Percentiles rank a stretch among this genome's conserved stretches.
Evolutionary conservation across 2,329 filamentous ascomycete species (phyloP).

Genomic region (Diaporthe ilicicola): DNA sequence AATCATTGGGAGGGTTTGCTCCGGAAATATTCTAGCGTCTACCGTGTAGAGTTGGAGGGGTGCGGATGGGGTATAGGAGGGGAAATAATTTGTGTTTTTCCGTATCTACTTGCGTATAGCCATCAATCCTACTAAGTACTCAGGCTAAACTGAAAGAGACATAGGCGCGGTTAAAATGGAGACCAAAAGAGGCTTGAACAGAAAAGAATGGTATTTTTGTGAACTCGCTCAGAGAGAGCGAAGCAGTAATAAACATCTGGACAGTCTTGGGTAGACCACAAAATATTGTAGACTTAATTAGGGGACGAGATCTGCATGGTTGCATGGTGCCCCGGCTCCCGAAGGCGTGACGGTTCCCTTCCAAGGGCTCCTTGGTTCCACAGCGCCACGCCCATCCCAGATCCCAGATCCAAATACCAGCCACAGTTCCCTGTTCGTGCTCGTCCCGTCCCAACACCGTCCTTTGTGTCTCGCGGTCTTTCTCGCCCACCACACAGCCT

Average conservation of each 20-base stretch:
- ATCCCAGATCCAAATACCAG: neutral
- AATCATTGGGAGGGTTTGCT: neutral
- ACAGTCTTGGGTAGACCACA: neutral
- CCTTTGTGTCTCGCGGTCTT: neutral
- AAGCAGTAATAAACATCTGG: neutral
- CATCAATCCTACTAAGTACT: no score
- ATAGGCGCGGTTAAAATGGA: no score
- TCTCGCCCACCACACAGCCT: neutral
- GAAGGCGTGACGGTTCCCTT: slow-evolving; percentile 1
- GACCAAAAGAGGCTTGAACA: neutral
- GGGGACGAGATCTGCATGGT: slow-evolving; percentile 4
- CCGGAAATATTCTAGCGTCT: neutral
- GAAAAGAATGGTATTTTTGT: neutral
- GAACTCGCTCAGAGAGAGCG: no score
- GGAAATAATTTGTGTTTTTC: neutral
- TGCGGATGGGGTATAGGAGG: neutral
- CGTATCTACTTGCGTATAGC: no score
- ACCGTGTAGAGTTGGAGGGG: neutral
- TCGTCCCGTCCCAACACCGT: neutral
- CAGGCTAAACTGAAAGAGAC: neutral
- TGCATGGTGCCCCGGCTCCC: slow-evolving; percentile 9
- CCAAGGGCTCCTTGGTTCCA: neutral
- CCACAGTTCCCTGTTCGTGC: slow-evolving; percentile 10
- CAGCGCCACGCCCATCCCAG: slow-evolving; percentile 10
- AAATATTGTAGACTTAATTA: neutral